Conservation (phyloP, 1,139 yeast species). For the Blastobotrys indianensis region DNA sequence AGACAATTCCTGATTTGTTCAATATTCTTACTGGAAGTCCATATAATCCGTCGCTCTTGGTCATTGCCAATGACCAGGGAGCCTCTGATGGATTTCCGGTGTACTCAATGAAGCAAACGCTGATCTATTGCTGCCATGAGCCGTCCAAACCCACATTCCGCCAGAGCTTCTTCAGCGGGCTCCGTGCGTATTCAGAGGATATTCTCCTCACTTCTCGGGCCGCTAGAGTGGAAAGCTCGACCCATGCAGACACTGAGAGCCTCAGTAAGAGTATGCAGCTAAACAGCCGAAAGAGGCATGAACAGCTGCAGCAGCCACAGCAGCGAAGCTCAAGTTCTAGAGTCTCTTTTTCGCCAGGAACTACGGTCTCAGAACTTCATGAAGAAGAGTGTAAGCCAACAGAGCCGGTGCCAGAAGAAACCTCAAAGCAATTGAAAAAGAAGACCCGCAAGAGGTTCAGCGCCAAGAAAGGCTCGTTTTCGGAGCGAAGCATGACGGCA, state of each 20-base stretch:
- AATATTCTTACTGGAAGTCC: slow-evolving; percentile 1
- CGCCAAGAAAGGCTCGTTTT: not conserved
- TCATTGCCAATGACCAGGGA: not conserved
- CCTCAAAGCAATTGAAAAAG: not conserved
- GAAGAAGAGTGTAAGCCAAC: too few relatives aligned
- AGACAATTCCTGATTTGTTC: not conserved
- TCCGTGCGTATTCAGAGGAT: not conserved
- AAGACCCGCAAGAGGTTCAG: not conserved
- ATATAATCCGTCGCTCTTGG: slow-evolving; percentile 2
- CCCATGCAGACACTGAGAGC: not conserved
- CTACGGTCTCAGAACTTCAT: too few relatives aligned
- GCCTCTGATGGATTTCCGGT: slow-evolving; percentile 8
- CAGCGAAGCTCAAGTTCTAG: too few relatives aligned
- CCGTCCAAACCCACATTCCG: not conserved
- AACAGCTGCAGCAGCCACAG: too few relatives aligned
- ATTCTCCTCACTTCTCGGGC: not conserved
- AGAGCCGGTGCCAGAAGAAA: not conserved
- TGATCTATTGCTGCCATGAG: not conserved
- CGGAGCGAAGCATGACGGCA: not conserved
- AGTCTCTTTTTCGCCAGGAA: too few relatives aligned
- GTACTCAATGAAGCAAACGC: slow-evolving; percentile 3
- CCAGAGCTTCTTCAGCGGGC: not conserved
- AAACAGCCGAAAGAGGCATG: not conserved
- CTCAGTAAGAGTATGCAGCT: not conserved
- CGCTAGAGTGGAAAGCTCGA: not conserved